Evolutionary conservation across 345 rosid species (phyloP).

Genomic region (Theobroma cacao): DNA sequence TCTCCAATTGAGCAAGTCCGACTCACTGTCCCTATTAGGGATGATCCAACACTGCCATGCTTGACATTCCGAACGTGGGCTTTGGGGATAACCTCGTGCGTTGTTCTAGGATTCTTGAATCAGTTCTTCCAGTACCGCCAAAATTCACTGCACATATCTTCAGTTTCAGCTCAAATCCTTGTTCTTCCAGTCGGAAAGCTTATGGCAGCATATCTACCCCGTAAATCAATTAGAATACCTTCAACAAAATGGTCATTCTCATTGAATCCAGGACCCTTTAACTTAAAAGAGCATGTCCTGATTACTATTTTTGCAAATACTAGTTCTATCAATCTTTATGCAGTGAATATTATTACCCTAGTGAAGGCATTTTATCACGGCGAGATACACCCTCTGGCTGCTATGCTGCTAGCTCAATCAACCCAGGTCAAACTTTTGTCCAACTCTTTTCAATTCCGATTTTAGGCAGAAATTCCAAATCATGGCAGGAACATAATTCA

Average conservation of each 20-base stretch:
- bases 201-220: slow-evolving; percentile 43
- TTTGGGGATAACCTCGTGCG: slow-evolving; percentile 35
- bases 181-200: slow-evolving; percentile 38
- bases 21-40: slow-evolving; percentile 40
- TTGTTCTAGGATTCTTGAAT: slow-evolving; percentile 34
- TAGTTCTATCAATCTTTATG: slow-evolving; percentile 38
- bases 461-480: too few relatives aligned
- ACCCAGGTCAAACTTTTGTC: slow-evolving; percentile 32
- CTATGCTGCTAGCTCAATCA: slow-evolving; percentile 24
- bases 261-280: slow-evolving; percentile 60
- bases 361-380: slow-evolving; percentile 39
- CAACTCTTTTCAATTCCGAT: too few relatives aligned
- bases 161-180: slow-evolving; percentile 43
- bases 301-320: slow-evolving; percentile 50
- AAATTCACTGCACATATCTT: slow-evolving; percentile 31
- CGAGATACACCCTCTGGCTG: slow-evolving; percentile 20
- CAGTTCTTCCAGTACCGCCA: slow-evolving; percentile 50
- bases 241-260: slow-evolving; percentile 41
- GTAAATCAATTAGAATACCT: slow-evolving; percentile 24
- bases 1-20: slow-evolving; percentile 47
- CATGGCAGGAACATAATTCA: too few relatives aligned
- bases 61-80: slow-evolving; percentile 52
- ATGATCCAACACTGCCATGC: slow-evolving; percentile 46
- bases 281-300: slow-evolving; percentile 53
- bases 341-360: slow-evolving; percentile 40